Evolutionary conservation across 805 yeast species (phyloP).

Genomic region (Blastobotrys attinorum): DNA sequence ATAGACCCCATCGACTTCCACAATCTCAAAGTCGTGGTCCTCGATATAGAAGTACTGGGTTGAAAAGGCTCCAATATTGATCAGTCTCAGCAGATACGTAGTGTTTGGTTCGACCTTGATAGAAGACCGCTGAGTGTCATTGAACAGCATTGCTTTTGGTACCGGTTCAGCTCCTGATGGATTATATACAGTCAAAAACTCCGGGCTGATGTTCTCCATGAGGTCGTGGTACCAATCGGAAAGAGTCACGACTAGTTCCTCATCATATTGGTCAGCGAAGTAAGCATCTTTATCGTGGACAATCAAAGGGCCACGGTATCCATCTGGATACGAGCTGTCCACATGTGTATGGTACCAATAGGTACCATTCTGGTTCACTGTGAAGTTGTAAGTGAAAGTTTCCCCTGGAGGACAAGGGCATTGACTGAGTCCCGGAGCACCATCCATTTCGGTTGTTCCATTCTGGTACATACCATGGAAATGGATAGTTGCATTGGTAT

Average conservation of each 20-base stretch:
- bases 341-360: conserved; percentile 98
- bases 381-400: conserved; percentile 75
- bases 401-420: conserved; percentile 86
- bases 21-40: conserved; percentile 76
- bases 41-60: conserved; percentile 86
- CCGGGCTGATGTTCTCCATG: conserved; percentile 40
- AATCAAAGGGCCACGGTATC: conserved; percentile 51
- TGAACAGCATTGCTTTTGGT: conserved; percentile 72
- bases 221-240: conserved; percentile 84
- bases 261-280: conserved; percentile 59
- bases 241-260: conserved; percentile 60
- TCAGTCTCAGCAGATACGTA: conserved; percentile 72
- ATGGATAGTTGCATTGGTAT: conserved; percentile 71
- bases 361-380: conserved; percentile 81
- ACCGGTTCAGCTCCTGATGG: conserved; percentile 99
- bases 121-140: conserved; percentile 58
- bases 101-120: conserved; percentile 69
- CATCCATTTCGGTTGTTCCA: conserved; percentile 76
- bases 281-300: conserved; percentile 64
- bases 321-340: conserved; percentile 86
- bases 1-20: conserved; percentile 88
- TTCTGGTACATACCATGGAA: conserved; percentile 91
- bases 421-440: conserved; percentile 80
- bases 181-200: conserved; percentile 64
- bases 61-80: conserved; percentile 85